phyloP scores from a whole-genome alignment of 192 early-diverging fungal species.

The Geranomyces variabilis region DNA sequence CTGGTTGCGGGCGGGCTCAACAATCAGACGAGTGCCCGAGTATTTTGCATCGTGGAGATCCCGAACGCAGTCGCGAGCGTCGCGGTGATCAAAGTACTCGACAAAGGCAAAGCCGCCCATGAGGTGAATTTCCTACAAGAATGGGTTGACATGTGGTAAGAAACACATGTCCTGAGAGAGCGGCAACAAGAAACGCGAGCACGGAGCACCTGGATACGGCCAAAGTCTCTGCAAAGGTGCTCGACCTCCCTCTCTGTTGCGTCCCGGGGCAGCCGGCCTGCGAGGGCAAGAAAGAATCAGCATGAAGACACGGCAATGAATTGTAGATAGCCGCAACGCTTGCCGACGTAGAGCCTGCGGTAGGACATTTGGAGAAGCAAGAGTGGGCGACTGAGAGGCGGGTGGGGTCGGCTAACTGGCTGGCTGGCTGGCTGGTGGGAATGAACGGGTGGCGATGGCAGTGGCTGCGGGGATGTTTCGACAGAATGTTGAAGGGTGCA shows the following conservation, averaged over 20 bases:
- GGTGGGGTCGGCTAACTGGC: too few species aligned
- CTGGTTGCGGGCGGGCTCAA: constrained; percentile 77
- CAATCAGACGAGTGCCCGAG: constrained; percentile 74
- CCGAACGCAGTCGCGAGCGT: constrained; percentile 89
- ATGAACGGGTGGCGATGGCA: too few species aligned
- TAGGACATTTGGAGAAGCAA: not conserved
- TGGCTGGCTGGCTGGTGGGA: too few species aligned
- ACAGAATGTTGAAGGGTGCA: too few species aligned
- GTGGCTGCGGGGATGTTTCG: too few species aligned
- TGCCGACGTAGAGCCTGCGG: constrained; percentile 15
- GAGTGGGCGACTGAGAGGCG: too few species aligned
- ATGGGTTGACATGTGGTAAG: too few species aligned
- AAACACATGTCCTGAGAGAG: too few species aligned
- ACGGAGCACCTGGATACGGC: constrained; percentile 53
- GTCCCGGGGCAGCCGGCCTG: constrained; percentile 83
- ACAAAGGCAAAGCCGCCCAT: constrained; percentile 92
- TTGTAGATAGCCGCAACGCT: not conserved
- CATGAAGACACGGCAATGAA: not conserved
- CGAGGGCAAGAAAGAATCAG: not conserved
- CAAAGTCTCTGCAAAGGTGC: constrained; percentile 78
- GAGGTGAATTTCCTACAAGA: constrained; percentile 69
- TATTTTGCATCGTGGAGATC: constrained; percentile 81
- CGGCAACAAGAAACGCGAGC: too few species aligned
- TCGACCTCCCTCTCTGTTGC: constrained; percentile 82
- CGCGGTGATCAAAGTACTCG: constrained; percentile 83